Evolutionary conservation across 345 rosid genomes (phyloP), one percentile per base, ranked within the genome.

Genomic region (Moringa oleifera): DNA sequence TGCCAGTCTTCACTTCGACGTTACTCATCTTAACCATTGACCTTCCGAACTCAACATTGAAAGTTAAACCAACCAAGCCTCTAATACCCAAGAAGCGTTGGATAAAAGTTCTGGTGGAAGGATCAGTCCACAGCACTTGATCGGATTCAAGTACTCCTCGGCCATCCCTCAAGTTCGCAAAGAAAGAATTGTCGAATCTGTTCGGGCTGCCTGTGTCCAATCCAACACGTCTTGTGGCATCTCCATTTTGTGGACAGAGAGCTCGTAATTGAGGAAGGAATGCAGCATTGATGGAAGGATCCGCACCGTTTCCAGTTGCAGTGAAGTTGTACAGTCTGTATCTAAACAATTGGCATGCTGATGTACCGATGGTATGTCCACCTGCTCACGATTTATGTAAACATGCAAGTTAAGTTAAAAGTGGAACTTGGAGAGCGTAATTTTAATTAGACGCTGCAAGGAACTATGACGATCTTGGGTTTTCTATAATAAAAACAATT

Each of bases 1-100:
- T 61, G 9, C 85, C 83, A 0, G 86, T 72, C 62, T 75, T 69
- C n/a, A 82, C 79, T 1, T 80, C 88, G 37, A 80, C 75, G 22
- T 79, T 82, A 66, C 88, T 77, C 94, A 84, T 87, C 75, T 68
- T 84, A 18, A 80, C 78, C 90, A 87, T 87, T 19, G 94, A 64
- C 56, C 65, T 75, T 2, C 79, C 82, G 57, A 87, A 87, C 66
- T 87, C 88, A 11, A 20, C 63, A 60, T 65, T 69, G 63, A 82
- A 87, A 41, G 25, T 73, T 57, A 66, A 20, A 3, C 59, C 71
- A 0, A 56, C 55, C 25, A 56, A 18, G 25, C 79, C 68, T 51
- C 69, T 59, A 4, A 77, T 37, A 12, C 79, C 70, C 18, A 53
- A 37, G 45, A 36, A 67, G 0, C 53, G 41, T 20, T 67, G 54